phyloP scores from a whole-genome alignment of 805 yeast genomes.

The Lipomyces japonicus region DNA sequence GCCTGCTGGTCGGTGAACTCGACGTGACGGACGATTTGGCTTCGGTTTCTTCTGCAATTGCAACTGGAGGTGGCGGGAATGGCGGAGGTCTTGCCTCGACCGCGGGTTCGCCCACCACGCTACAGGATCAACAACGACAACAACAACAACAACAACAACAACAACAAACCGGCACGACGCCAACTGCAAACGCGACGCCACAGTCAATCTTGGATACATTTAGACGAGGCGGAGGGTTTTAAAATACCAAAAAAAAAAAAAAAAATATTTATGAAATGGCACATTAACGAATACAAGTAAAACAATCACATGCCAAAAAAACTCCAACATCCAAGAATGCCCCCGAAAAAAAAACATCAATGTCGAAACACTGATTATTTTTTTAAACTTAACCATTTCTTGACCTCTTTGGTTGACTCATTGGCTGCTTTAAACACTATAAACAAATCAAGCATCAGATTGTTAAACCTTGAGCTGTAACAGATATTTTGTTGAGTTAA shows the following conservation, averaged over 20 bases:
- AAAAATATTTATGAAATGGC: not conserved
- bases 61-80: constrained; percentile 6
- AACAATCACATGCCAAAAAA: not conserved
- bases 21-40: not conserved
- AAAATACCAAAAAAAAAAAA: constrained; percentile 1
- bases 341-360: no score
- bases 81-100: constrained; percentile 12
- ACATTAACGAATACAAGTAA: not conserved
- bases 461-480: no score
- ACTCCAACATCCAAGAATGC: no score
- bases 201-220: constrained; percentile 19
- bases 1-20: not conserved
- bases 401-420: constrained; percentile 22
- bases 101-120: constrained; percentile 11
- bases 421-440: constrained; percentile 23
- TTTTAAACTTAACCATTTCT: constrained; percentile 22
- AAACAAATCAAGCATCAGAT: not conserved
- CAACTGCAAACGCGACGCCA: constrained; percentile 1
- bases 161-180: not conserved
- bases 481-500: no score
- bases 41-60: no score
- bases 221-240: no score
- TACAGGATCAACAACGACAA: constrained; percentile 7
- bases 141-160: not conserved
- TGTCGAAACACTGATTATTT: no score